Conservation (phyloP, 2,329 filamentous ascomycete genomes). For the Thelonectria rubi region DNA sequence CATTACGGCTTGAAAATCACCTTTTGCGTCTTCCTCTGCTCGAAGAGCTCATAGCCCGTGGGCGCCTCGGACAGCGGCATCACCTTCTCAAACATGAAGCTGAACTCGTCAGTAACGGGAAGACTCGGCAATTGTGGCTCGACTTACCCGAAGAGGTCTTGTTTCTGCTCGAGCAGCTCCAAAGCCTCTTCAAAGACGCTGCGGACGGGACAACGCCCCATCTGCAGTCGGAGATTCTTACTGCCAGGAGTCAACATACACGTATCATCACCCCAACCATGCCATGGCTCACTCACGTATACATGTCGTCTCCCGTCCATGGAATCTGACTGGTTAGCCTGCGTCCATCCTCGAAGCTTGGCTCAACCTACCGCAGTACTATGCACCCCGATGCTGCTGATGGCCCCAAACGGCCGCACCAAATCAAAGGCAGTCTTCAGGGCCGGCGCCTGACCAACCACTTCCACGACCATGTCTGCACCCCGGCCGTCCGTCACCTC, state of each 20-base stretch:
- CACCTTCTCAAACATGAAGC: constrained; percentile 80
- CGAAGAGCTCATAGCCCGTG: constrained; percentile 75
- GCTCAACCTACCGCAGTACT: constrained; percentile 69
- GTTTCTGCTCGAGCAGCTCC: constrained; percentile 70
- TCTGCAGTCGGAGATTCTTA: constrained; percentile 78
- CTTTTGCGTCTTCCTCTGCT: constrained; percentile 78
- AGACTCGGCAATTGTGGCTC: background rate
- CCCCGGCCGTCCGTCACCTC: constrained; percentile 82
- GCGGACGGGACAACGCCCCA: constrained; percentile 80
- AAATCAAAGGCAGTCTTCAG: constrained; percentile 76
- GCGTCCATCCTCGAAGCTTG: background rate
- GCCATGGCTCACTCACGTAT: constrained; percentile 53
- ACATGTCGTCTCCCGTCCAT: constrained; percentile 71
- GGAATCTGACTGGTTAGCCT: constrained; percentile 62
- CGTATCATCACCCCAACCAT: constrained; percentile 11
- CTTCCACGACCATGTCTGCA: constrained; percentile 85
- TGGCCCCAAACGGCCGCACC: constrained; percentile 75
- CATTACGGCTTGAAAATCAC: constrained; percentile 69
- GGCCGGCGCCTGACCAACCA: constrained; percentile 75
- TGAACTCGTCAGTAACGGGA: constrained; percentile 44
- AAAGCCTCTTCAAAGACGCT: constrained; percentile 74
- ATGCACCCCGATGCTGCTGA: constrained; percentile 80
- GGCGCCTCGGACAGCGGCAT: constrained; percentile 74
- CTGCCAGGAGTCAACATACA: constrained; percentile 47
- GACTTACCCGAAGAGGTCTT: constrained; percentile 71